Conservation (phyloP, 139 green algal genomes). For the Trebouxia sp. region DNA sequence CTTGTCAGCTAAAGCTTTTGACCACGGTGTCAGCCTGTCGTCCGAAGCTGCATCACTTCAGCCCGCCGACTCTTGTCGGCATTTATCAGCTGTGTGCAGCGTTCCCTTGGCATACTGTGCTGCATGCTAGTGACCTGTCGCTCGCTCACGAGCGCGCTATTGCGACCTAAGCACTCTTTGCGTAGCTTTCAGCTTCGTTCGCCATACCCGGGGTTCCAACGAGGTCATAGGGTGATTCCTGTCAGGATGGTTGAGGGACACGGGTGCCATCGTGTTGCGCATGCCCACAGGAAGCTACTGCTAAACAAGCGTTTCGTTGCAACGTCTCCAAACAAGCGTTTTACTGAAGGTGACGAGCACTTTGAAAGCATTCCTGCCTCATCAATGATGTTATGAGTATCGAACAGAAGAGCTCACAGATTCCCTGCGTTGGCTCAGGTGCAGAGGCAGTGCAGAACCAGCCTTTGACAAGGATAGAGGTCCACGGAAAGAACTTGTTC, state of each 20-base stretch:
- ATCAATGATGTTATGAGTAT: neutral
- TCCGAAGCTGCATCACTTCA: no score
- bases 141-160: no score
- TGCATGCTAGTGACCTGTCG: no score
- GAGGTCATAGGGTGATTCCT: neutral
- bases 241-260: slow-evolving; percentile 63
- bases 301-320: slow-evolving; percentile 62
- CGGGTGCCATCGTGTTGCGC: slow-evolving; percentile 70
- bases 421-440: slow-evolving; percentile 28
- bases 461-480: slow-evolving; percentile 66
- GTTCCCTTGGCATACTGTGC: no score
- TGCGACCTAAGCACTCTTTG: no score
- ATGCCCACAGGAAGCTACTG: slow-evolving; percentile 61
- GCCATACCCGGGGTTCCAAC: neutral
- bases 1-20: no score
- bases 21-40: no score
- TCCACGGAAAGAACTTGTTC: slow-evolving; percentile 85
- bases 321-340: slow-evolving; percentile 74
- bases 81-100: no score
- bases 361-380: neutral
- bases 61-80: no score
- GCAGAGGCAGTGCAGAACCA: slow-evolving; percentile 60
- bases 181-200: no score
- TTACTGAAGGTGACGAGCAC: slow-evolving; percentile 58
- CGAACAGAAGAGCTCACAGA: neutral